Base-by-base conservation (phyloP, 2,329 filamentous ascomycete species). In the Ceratocystis eucalypticola region DNA sequence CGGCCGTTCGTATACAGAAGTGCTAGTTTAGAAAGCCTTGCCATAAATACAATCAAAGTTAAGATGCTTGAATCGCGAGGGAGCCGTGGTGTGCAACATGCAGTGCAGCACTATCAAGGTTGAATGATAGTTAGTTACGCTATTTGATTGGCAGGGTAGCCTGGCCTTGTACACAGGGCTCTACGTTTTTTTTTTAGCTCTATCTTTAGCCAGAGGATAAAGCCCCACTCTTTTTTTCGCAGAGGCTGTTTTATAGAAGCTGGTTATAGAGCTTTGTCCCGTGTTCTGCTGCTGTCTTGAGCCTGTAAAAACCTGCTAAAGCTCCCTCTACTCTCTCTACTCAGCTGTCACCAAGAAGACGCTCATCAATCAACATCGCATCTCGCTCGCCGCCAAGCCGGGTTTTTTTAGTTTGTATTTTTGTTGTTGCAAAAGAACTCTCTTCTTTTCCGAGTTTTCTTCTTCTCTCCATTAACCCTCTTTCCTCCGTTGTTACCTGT, bases 21-120 rank as follows among this genome's bases (percentile, higher is more conserved):
- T 46, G 22, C 37, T 25, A 62, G n/a, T 22, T 45, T 45, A 62
- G 61, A 62, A 46, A 46, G n/a, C 17, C n/a, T 62, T 62, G 15
- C 37, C 20, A 17, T 15, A 25, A 62, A 62, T 25, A 62, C 33
- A 22, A 62, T 25, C 7, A 45, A 45, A 45, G 15, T 62, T 62
- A 28, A 41, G 33, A 46, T 44, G 15, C 2, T 25, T 28, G 61
- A 46, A 20, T 25, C 30, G 28, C 5, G 53, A 17, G 15, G 53
- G 12, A 57, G 3, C 22, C 22, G 15, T 50, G 48, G n/a, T 10
- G 48, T 50, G n/a, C 1, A 20, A 50, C 22, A 10, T 50, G 37
- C 10, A 12, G 37, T 15, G 4, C 10, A 12, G 37, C 5, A 12
- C 37, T 41, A 4, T 50, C n/a, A 50, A 48, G 17, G 2, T 17